Evolutionary conservation across 129 eudicot species (phyloP), one percentile per base, ranked within the genome.

Genomic region (Arctium lappa): DNA sequence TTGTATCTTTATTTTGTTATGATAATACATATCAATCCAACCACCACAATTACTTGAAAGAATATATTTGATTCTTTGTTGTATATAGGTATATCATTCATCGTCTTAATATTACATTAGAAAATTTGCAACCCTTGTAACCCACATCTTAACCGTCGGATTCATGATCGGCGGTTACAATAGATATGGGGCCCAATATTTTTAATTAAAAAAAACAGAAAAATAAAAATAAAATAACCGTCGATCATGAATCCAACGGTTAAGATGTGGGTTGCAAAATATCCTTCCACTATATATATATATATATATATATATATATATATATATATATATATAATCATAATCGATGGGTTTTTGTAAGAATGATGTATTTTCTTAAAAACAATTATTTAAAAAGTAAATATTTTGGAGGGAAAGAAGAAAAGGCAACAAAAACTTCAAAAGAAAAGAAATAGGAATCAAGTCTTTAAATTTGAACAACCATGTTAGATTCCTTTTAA

Each of bases 331-430:
- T n/a, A 3, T n/a, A 11, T 15, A 0, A 56, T 1, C 9, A 56
- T 60, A 60, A 60, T 60, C 3, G 7, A 60, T 16, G 68, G 27
- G 65, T 15, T 16, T 60, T 16, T 16, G 1, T 60, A 16, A 60
- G 0, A 12, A 60, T 22, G 6, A 15, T 15, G 65, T 53, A 53
- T 53, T 53, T 53, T 48, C 11, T 10, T 10, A 53, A 16, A 60
- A 60, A 56, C 16, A 56, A 53, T 15, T 4, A 53, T 3, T 16
- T 72, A 37, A 22, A 72, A 37, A 18, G 53, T 37, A 36, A 29
- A 72, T 38, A 37, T 37, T 77, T 63, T 78, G 81, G 81, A 78
- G 81, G 81, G 73, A 78, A 78, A 8, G 36, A 56, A 38, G 36
- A 78, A 62, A 78, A 63, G 73, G 8, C 68, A 78, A 37, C 30